A percentile compares a stretch with the other conserved stretches of the same genome.
Evolutionary conservation across 2,329 filamentous ascomycete genomes (phyloP).

Genomic region (Curvularia spicifera): DNA sequence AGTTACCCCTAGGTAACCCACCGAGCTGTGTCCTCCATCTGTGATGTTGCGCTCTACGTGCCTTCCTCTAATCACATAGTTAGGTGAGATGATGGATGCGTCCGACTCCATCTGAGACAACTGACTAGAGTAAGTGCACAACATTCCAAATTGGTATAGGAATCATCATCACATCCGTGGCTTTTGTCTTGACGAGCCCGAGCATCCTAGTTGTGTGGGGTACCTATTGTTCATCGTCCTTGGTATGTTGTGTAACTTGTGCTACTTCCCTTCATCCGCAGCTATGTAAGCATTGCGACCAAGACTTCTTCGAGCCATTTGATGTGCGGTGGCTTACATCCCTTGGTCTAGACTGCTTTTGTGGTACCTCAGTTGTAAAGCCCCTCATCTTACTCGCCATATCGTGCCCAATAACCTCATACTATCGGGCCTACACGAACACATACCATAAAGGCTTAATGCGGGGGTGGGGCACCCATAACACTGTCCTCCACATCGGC

Average conservation of each 20-base stretch:
- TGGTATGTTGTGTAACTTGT: not conserved
- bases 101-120: not conserved
- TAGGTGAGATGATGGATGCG: no score
- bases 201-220: not conserved
- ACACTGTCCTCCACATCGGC: not conserved
- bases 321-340: not conserved
- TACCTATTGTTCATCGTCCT: not conserved
- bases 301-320: not conserved
- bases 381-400: not conserved
- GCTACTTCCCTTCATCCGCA: not conserved
- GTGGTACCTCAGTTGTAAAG: no score
- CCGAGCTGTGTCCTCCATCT: not conserved
- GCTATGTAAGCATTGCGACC: not conserved
- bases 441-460: not conserved
- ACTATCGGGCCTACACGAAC: not conserved
- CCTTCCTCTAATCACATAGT: not conserved
- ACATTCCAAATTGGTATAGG: not conserved
- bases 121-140: no score
- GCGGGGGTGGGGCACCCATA: not conserved
- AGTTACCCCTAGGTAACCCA: not conserved
- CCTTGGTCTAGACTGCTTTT: not conserved
- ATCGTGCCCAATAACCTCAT: not conserved
- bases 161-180: not conserved
- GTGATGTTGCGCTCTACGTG: not conserved
- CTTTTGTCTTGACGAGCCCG: not conserved